Evolutionary conservation across 1,284 basidiomycete species (phyloP).

Genomic region (Pseudozyma thailandica): DNA sequence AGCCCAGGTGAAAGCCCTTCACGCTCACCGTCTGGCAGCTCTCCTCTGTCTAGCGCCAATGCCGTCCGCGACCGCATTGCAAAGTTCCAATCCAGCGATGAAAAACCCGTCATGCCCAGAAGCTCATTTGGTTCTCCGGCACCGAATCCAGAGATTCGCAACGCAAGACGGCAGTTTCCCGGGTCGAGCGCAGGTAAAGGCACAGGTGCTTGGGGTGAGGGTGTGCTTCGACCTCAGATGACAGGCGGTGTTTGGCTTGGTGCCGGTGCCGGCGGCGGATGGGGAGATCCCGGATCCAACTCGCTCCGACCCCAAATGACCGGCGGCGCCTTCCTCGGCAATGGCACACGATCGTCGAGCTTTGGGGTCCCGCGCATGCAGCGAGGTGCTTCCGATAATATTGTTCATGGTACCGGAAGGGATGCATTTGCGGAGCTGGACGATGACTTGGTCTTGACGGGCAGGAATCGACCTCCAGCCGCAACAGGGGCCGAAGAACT

Average conservation of each 20-base stretch:
- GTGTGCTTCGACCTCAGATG: constrained; percentile 59
- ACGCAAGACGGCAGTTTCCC: constrained; percentile 45
- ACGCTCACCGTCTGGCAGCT: constrained; percentile 33
- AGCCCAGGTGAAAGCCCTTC: constrained; percentile 45
- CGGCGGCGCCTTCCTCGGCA: constrained; percentile 46
- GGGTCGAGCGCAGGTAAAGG: constrained; percentile 49
- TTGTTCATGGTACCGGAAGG: constrained; percentile 32
- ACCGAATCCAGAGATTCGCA: constrained; percentile 52
- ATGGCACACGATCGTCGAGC: constrained; percentile 29
- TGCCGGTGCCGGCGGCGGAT: constrained; percentile 41
- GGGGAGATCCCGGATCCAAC: constrained; percentile 40
- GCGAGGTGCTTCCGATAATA: constrained; percentile 42
- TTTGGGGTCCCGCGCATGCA: constrained; percentile 25
- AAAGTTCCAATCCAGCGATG: constrained; percentile 55
- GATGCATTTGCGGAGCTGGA: constrained; percentile 62
- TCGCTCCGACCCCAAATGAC: constrained; percentile 58
- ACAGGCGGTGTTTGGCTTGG: constrained; percentile 62
- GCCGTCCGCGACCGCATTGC: constrained; percentile 60
- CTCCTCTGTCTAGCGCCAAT: constrained; percentile 9
- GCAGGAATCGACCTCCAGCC: constrained; percentile 31
- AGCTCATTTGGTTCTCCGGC: constrained; percentile 61
- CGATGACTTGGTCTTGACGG: constrained; percentile 45
- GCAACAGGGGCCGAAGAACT: not conserved
- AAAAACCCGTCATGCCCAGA: constrained; percentile 55
- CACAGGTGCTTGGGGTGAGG: constrained; percentile 56